phyloP scores from a whole-genome alignment of 768 basidiomycete genomes.

The Amyloporia xantha region DNA sequence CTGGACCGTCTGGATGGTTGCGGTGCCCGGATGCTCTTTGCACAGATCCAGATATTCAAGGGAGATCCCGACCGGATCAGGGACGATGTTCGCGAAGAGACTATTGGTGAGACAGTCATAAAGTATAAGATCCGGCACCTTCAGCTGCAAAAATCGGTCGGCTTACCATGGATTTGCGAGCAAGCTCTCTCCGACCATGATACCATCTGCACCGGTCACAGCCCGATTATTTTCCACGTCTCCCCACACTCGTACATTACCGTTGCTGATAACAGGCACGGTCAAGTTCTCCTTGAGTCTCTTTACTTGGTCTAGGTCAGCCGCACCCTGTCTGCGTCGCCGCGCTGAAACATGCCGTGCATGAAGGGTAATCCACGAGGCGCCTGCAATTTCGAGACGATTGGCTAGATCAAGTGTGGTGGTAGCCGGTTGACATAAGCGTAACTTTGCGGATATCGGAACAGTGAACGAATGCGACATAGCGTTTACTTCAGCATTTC shows the following conservation, averaged over 20 bases:
- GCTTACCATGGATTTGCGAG: slow-evolving; percentile 68
- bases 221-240: slow-evolving; percentile 50
- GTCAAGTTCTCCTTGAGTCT: slow-evolving; percentile 42
- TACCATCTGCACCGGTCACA: slow-evolving; percentile 59
- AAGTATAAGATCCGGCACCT: not conserved
- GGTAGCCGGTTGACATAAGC: slow-evolving; percentile 33
- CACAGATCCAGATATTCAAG: slow-evolving; percentile 67
- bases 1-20: slow-evolving; percentile 43
- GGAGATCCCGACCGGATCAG: slow-evolving; percentile 60
- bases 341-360: slow-evolving; percentile 66
- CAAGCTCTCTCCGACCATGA: slow-evolving; percentile 79
- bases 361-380: slow-evolving; percentile 67
- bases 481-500: slow-evolving; percentile 43
- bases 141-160: not conserved
- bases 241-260: slow-evolving; percentile 59
- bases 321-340: slow-evolving; percentile 64
- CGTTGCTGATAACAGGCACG: slow-evolving; percentile 70
- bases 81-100: slow-evolving; percentile 46
- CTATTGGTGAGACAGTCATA: no score
- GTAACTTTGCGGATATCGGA: slow-evolving; percentile 58
- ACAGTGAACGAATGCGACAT: slow-evolving; percentile 58
- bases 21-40: slow-evolving; percentile 39
- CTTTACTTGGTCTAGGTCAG: slow-evolving; percentile 57
- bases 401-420: slow-evolving; percentile 51
- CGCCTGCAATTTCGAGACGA: slow-evolving; percentile 57